Base-by-base conservation (phyloP, 768 basidiomycete genomes). In the Cystobasidium tubakii region DNA sequence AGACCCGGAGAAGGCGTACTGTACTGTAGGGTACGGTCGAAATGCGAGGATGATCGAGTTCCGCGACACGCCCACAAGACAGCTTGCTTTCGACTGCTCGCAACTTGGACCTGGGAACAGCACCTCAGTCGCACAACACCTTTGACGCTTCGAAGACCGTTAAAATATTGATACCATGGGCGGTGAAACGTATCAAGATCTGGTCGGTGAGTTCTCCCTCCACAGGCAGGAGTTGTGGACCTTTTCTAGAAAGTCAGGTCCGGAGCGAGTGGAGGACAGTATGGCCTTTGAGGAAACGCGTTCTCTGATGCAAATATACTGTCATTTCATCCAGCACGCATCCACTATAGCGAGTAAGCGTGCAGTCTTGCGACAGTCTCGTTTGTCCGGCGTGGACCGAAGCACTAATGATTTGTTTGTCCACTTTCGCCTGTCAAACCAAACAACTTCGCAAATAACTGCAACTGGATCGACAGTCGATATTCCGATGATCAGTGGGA, bases 401-500 rank as follows among this genome's bases (percentile, higher is more conserved):
- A 19, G 25, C 15, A 39, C 60, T 62, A 39, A 62, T 39, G 36
- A 33, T 62, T 62, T 33, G 60, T 33, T 62, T 33, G 60, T 62
- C 13, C 60, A 62, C 13, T 12, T 39, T 15, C 23, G 63, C 34
- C 63, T 65, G 63, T 65, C 63, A 65, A 39, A 27, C 25, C 36
- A 43, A 27, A 34, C 39, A 25, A 44, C 13, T 33, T 27, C 12
- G 29, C 34, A 27, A 36, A 6, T 7, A 21, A 63, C 62, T 31
- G 6, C 7, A 7, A 63, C 27, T 31, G 4, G 33, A 63, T n/a
- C n/a, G n/a, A 43, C 44, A 71, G 69, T 44, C 69, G 69, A 9
- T 71, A 71, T 27, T 71, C 69, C n/a, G 69, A 71, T 39, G 69
- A 71, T 25, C 33, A 33, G 25, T 71, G 69, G 69, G 69, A 71